A percentile compares a stretch with the other conserved stretches of the same genome.
Evolutionary conservation across 1,284 basidiomycete genomes (phyloP).

Genomic region (Cutaneotrichosporon sp.): DNA sequence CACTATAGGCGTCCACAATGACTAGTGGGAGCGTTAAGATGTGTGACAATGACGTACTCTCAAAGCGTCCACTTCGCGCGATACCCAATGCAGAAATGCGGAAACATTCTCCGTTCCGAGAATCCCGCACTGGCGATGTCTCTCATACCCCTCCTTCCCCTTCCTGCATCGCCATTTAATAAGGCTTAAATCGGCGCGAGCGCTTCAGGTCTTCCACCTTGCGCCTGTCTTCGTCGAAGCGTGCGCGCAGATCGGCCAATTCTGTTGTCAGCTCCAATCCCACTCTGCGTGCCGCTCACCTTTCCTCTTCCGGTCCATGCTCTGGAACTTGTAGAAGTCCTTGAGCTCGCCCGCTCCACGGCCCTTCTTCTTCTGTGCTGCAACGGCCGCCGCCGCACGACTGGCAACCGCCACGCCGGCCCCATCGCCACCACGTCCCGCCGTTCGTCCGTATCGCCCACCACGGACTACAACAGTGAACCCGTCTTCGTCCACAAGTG

Average conservation of each 20-base stretch:
- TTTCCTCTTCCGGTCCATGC: constrained; percentile 76
- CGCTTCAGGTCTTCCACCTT: constrained; percentile 76
- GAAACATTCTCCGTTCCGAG: too few relatives aligned
- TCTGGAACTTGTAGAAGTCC: constrained; percentile 79
- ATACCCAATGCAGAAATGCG: too few relatives aligned
- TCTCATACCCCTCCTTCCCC: neutral
- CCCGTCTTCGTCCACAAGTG: constrained; percentile 83
- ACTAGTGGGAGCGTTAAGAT: too few relatives aligned
- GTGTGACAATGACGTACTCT: too few relatives aligned
- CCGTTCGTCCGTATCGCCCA: constrained; percentile 76
- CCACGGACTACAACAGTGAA: constrained; percentile 84
- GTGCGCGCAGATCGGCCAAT: constrained; percentile 68
- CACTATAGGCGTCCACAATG: too few relatives aligned
- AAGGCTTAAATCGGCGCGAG: constrained; percentile 74
- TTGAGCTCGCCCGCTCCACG: constrained; percentile 59
- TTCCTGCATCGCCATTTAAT: constrained; percentile 51
- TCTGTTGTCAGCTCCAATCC: constrained; percentile 49
- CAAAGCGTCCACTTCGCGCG: too few relatives aligned
- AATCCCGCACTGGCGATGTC: too few relatives aligned
- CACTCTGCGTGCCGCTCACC: constrained; percentile 52
- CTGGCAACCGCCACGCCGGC: constrained; percentile 66
- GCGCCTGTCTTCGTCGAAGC: constrained; percentile 81
- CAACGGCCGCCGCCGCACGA: constrained; percentile 49
- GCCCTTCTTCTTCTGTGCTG: constrained; percentile 53
- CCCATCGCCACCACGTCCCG: constrained; percentile 76